Evolutionary conservation across 257 asterid genomes (phyloP), one percentile per base, ranked within the genome.

Genomic region (Fraxinus quadrangulata): DNA sequence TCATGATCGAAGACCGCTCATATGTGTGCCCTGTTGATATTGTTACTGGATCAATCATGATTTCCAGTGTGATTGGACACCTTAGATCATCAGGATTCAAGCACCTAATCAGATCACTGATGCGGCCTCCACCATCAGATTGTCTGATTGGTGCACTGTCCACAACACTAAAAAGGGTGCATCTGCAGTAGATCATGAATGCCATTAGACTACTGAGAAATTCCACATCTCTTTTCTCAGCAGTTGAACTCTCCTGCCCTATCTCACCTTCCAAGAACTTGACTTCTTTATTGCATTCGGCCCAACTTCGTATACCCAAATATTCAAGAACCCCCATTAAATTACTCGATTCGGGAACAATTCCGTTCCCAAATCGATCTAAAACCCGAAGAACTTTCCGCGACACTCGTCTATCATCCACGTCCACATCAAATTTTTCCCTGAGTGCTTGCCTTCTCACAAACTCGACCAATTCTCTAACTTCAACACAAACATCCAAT

Each of bases 1-100:
- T 88, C 45, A 79, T 19, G 73, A 94, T 94, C 1, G 99, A 94
- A 23, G 88, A 45, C 24, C 94, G 85, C 49, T 92, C 98, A 39
- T 92, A 94, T 0, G 99, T 92, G 76, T 92, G 97, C 37, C 99
- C 99, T 0, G 97, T 85, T 0, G 94, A 82, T 30, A 92, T 63
- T 5, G 96, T 88, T 14, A 92, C 97, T 3, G 99, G 99, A 84
- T 94, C 96, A 7, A 73, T 49, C 98, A 94, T 94, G 81, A 91
- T 70, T 37, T 94, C 99, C 54, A 94, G 82, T 3, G 96, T 65
- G 75, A 94, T 92, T 6, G 99, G 99, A 74, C 99, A 94, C 80
- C 88, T 75, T 78, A 92, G 86, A 83, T 94, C 99, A 70, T 92
- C 98, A 31, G 79, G 68, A 77, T 88, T 92, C 89, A 89, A 75